phyloP scores from a whole-genome alignment of 1,284 basidiomycete species.

The Cryptococcus jaspeensis region DNA sequence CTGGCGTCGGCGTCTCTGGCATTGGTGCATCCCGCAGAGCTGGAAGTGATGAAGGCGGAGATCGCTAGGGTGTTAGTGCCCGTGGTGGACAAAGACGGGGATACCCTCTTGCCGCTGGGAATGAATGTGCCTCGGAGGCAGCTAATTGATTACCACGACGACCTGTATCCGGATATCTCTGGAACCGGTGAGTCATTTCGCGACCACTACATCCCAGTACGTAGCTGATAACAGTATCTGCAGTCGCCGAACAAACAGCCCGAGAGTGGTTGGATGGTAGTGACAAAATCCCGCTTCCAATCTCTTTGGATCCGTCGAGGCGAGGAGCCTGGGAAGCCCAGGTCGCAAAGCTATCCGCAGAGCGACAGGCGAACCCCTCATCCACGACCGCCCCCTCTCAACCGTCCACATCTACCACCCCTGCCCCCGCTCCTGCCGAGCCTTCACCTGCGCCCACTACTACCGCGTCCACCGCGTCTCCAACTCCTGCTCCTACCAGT shows the following conservation, averaged over 20 bases:
- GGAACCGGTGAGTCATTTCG: conserved; percentile 30
- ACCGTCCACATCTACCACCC: background rate
- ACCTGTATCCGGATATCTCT: conserved; percentile 49
- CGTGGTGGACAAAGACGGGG: conserved; percentile 44
- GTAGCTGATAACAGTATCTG: conserved; percentile 12
- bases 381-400: background rate
- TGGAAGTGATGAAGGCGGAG: conserved; percentile 54
- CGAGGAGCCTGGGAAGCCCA: conserved; percentile 33
- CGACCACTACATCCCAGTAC: no score
- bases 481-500: background rate
- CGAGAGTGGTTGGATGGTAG: conserved; percentile 46
- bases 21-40: conserved; percentile 35
- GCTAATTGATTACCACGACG: conserved; percentile 53
- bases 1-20: conserved; percentile 43
- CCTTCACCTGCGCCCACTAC: background rate
- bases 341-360: conserved; percentile 7
- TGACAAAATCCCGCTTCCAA: conserved; percentile 30
- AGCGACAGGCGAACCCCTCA: background rate
- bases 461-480: background rate
- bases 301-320: conserved; percentile 38
- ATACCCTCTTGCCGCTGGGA: conserved; percentile 46
- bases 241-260: conserved; percentile 44
- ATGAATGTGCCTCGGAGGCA: conserved; percentile 52
- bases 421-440: background rate
- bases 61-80: conserved; percentile 50